Evolutionary conservation across 495 filamentous ascomycete species (phyloP).

Genomic region (Podospora pseudocomata): DNA sequence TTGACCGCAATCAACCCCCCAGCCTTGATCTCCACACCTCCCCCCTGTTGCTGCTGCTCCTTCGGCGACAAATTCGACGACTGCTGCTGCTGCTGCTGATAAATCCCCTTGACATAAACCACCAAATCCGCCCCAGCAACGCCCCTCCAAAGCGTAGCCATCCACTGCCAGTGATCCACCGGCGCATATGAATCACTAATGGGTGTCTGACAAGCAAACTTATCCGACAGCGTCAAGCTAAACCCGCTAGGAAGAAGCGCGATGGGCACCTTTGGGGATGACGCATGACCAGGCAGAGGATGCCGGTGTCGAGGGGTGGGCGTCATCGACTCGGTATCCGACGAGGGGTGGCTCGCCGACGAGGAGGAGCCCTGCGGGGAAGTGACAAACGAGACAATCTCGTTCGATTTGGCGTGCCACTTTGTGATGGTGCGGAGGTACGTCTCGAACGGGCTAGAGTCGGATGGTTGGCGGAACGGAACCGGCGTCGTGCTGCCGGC

Average conservation of each 20-base stretch:
- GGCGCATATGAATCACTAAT: conserved; percentile 75
- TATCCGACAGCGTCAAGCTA: conserved; percentile 71
- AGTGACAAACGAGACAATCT: conserved; percentile 62
- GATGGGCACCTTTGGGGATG: conserved; percentile 48
- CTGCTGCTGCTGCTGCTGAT: conserved; percentile 17
- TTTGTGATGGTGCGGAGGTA: conserved; percentile 65
- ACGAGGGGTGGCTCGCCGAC: conserved; percentile 2
- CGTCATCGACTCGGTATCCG: background rate
- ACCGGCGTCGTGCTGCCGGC: background rate
- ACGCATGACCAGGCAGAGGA: background rate
- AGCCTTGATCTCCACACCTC: conserved; percentile 53
- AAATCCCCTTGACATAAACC: conserved; percentile 54
- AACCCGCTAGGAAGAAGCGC: conserved; percentile 67
- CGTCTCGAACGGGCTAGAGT: conserved; percentile 49
- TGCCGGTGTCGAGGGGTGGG: background rate
- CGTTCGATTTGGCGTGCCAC: conserved; percentile 68
- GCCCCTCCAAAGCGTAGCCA: conserved; percentile 89
- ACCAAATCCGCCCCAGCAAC: conserved; percentile 85
- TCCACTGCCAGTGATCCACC: conserved; percentile 97
- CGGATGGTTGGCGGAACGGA: background rate
- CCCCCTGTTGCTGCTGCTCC: conserved; percentile 4
- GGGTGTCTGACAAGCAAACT: conserved; percentile 65
- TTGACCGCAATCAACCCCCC: conserved; percentile 38
- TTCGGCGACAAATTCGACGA: background rate
- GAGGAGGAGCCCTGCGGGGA: conserved; percentile 8